These are phyloP conservation scores for Daldinia concentrica DNA, from an alignment of 495 filamentous ascomycete genomes.

Conservation along the genomic window DNA sequence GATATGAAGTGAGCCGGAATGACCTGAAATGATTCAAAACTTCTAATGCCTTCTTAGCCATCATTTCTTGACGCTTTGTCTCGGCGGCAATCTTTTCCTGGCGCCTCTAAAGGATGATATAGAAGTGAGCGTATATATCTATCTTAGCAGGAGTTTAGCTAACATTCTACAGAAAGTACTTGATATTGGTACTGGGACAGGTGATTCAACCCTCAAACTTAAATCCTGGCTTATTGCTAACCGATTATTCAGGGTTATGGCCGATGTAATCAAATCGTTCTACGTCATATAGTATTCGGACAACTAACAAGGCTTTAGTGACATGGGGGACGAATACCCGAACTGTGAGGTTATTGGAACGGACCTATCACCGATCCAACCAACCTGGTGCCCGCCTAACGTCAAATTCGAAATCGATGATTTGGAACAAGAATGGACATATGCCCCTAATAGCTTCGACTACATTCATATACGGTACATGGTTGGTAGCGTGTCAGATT, in stretches of 20 bases:
- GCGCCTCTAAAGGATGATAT: constrained; percentile 64
- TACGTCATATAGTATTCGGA: not conserved
- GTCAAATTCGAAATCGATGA: constrained; percentile 66
- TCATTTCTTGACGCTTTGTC: constrained; percentile 52
- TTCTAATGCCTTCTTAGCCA: constrained; percentile 41
- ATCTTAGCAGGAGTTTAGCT: not conserved
- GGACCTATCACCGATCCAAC: constrained; percentile 69
- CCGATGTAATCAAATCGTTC: constrained; percentile 27
- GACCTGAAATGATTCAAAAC: not conserved
- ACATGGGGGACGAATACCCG: constrained; percentile 61
- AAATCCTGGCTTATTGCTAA: not conserved
- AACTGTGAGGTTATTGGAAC: constrained; percentile 66
- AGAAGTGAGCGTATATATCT: constrained; percentile 11
- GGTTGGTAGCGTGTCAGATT: constrained; percentile 61
- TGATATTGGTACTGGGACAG: constrained; percentile 73
- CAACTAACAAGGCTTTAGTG: constrained; percentile 29
- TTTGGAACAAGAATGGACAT: constrained; percentile 57
- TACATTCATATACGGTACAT: constrained; percentile 66
- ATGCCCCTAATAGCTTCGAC: constrained; percentile 59
- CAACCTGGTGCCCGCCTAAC: constrained; percentile 62
- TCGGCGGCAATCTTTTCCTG: constrained; percentile 66
- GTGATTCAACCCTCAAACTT: constrained; percentile 21
- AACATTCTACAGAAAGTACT: constrained; percentile 63
- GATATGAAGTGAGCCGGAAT: constrained; percentile 50
- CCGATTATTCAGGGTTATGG: constrained; percentile 30